A percentile compares a stretch with the other conserved stretches of the same genome.
phyloP scores from a whole-genome alignment of 2,329 filamentous ascomycete genomes.

The Colletotrichum musae region DNA sequence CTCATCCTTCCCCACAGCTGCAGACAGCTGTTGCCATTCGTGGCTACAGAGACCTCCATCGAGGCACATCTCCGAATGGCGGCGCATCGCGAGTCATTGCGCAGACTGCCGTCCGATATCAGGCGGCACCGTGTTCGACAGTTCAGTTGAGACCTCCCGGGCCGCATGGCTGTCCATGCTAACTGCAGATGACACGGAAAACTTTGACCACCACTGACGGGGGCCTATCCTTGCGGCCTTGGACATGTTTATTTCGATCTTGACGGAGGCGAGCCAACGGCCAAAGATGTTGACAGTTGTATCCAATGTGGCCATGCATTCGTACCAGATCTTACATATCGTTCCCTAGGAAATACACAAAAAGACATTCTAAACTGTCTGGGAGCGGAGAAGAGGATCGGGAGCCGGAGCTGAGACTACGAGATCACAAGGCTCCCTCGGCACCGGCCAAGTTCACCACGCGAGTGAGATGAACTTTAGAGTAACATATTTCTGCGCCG shows the following conservation, averaged over 20 bases:
- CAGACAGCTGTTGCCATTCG: neutral
- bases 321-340: too few relatives aligned
- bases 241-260: neutral
- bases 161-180: conserved; percentile 10
- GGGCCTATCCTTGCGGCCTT: neutral
- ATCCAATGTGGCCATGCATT: too few relatives aligned
- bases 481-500: too few relatives aligned
- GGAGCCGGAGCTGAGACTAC: too few relatives aligned
- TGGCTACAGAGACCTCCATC: too few relatives aligned
- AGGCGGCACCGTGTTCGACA: conserved; percentile 3
- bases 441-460: too few relatives aligned
- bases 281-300: neutral
- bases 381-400: too few relatives aligned
- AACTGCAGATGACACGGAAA: neutral
- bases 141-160: neutral
- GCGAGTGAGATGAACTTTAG: too few relatives aligned
- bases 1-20: too few relatives aligned
- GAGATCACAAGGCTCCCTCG: too few relatives aligned
- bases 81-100: conserved; percentile 17
- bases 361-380: too few relatives aligned
- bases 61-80: neutral
- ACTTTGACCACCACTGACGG: neutral
- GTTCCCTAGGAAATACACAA: too few relatives aligned
- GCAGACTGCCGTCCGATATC: conserved; percentile 4
- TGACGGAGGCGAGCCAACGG: neutral